Base-by-base conservation (phyloP, 768 basidiomycete genomes). In the Baorangia bicolor region DNA sequence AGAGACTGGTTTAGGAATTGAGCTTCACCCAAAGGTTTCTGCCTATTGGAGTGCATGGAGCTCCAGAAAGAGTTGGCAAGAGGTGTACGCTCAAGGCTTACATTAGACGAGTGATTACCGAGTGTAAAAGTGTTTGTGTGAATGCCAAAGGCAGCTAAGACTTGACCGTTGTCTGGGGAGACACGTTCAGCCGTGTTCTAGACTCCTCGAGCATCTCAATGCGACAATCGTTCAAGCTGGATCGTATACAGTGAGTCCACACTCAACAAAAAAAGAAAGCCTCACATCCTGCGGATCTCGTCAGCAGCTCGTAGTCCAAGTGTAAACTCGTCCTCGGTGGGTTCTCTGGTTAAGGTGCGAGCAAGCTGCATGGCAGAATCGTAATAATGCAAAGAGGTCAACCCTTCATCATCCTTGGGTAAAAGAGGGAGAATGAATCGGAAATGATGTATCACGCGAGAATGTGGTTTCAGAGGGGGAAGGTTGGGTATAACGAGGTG, bases 361-460 rank as follows among this genome's bases (percentile, higher is more conserved):
- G 83, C 88, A 12, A 88, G 75, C 66, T 92, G 89, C 46, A 92
- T 79, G 1, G 82, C 86, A 45, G 87, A 83, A 63, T 92, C 90
- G 64, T 88, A 92, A 62, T 86, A 86, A 68, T 90, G 87, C 52
- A 92, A 68, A 0, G 82, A 76, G 14, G 88, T 82, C 44, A 88
- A 69, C n/a, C 84, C 84, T 42, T 85, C 80, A 28, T 83, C 83
- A 56, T 88, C 84, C 53, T 69, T 72, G 70, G 76, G 53, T 77
- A 83, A 53, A 2, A 92, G 76, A 0, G 88, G 88, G 4, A 81
- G 71, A 34, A 92, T 79, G 72, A 87, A 90, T 40, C 90, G 85
- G 65, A 91, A 88, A 67, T 92, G 89, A 68, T 89, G 84, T 45
- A 87, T 75, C 86, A 92, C 86, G 59, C 89, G 85, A 5, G 79